These are phyloP conservation scores for Fusarium temperatum DNA, from an alignment of 2,329 filamentous ascomycete species.

Conservation along the genomic window DNA sequence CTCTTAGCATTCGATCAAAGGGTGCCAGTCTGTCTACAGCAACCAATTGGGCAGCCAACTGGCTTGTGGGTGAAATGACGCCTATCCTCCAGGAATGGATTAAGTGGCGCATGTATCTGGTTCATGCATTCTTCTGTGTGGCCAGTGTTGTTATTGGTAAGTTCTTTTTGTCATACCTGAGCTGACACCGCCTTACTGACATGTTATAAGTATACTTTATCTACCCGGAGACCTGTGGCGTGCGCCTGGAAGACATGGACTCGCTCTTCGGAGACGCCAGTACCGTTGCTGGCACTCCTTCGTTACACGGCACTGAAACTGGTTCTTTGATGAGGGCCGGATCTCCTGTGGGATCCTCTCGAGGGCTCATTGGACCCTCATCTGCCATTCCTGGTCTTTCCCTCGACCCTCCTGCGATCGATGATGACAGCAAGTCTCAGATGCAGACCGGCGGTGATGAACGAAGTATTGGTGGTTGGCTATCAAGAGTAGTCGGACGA, in stretches of 20 bases:
- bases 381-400: slow-evolving; percentile 81
- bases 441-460: slow-evolving; percentile 47
- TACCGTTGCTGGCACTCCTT: slow-evolving; percentile 80
- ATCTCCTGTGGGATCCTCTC: slow-evolving; percentile 79
- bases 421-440: slow-evolving; percentile 57
- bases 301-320: slow-evolving; percentile 77
- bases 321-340: slow-evolving; percentile 81
- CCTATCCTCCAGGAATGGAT: slow-evolving; percentile 93
- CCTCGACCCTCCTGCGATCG: slow-evolving; percentile 78
- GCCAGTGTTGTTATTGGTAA: slow-evolving; percentile 95
- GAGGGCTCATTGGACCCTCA: slow-evolving; percentile 67
- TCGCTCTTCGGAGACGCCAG: slow-evolving; percentile 92
- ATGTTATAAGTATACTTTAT: slow-evolving; percentile 87
- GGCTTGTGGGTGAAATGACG: slow-evolving; percentile 94
- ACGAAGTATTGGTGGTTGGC: slow-evolving; percentile 61
- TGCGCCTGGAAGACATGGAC: slow-evolving; percentile 97
- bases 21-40: slow-evolving; percentile 96
- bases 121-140: slow-evolving; percentile 97
- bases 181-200: slow-evolving; percentile 9
- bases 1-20: slow-evolving; percentile 95
- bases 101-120: slow-evolving; percentile 90
- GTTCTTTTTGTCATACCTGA: slow-evolving; percentile 50
- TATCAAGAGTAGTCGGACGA: slow-evolving; percentile 52
- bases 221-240: slow-evolving; percentile 95
- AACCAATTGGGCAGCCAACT: slow-evolving; percentile 98